Base-by-base conservation (phyloP, 345 rosid species). In the Eucalyptus lansdowneana region DNA sequence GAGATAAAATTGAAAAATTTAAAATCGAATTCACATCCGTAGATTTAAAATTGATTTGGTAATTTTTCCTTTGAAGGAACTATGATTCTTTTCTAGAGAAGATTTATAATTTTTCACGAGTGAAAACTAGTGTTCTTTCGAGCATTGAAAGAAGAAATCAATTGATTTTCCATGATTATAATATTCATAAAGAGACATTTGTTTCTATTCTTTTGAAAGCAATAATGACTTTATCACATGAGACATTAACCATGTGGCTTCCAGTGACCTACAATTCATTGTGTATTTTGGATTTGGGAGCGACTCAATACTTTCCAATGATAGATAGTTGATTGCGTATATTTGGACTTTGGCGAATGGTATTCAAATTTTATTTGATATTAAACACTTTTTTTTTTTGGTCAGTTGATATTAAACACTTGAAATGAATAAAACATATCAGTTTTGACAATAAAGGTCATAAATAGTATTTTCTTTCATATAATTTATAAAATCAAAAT, bases 11-110 rank as follows among this genome's bases (percentile, higher is more conserved):
- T 37, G 8, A 76, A 76, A 76, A 40, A 0, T 37, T 76, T 37
- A 40, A 6, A 11, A 76, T 76, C 13, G 0, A 76, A 76, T 76
- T 21, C 1, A 2, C 47, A 76, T 76, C 1, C 0, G 0, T 21
- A 76, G 2, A 3, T 76, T 40, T 40, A 76, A 3, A 14, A 76
- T 37, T 40, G 3, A 42, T 76, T 76, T 13, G 83, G 8, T 42
- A 11, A 65, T 14, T 65, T 65, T n/a, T n/a, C 21, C 17, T 16
- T n/a, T 0, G 21, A 65, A 65, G 0, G 40, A n/a, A 65, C 21
- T 17, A 14, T 65, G 3, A 65, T 40, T 37, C 27, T 4, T 76
- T 40, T 24, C 5, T 37, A 11, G 45, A 72, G 45, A 72, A 19
- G 45, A 72, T 72, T 34, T 37, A 11, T 37, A 37, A 21, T 37